These are phyloP conservation scores for Thozetella sp. DNA, from an alignment of 495 filamentous ascomycete genomes.

Conservation along the genomic window DNA sequence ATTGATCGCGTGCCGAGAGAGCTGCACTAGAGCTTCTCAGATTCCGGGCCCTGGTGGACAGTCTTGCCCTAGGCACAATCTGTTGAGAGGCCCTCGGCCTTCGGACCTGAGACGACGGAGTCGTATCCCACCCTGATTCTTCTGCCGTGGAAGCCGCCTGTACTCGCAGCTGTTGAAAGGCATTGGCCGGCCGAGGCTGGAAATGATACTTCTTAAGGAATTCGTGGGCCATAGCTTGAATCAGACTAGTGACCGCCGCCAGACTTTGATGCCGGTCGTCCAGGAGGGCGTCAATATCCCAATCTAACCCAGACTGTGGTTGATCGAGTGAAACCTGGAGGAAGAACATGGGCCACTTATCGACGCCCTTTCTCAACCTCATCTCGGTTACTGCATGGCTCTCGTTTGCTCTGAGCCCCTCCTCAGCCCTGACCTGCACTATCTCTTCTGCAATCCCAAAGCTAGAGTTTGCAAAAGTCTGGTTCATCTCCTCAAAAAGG, in stretches of 20 bases:
- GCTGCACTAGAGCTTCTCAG: not conserved
- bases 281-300: conserved; percentile 31
- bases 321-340: conserved; percentile 62
- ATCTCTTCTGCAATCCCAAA: conserved; percentile 68
- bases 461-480: conserved; percentile 72
- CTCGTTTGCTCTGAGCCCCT: conserved; percentile 26
- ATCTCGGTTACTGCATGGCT: conserved; percentile 59
- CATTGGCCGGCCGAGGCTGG: conserved; percentile 42
- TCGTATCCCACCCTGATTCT: not conserved
- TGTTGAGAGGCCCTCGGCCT: not conserved
- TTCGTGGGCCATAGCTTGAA: conserved; percentile 63
- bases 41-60: not conserved
- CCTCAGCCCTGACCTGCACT: conserved; percentile 23
- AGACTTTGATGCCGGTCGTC: conserved; percentile 38
- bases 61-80: not conserved
- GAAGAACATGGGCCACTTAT: conserved; percentile 91
- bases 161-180: conserved; percentile 15
- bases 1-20: not conserved
- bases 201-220: conserved; percentile 72
- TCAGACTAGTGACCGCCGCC: conserved; percentile 53
- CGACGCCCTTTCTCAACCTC: conserved; percentile 65
- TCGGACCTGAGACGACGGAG: conserved; percentile 1
- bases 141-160: not conserved
- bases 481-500: conserved; percentile 79
- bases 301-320: conserved; percentile 3